Percentiles rank a stretch among this genome's conserved stretches.
Conservation (phyloP, 2,329 filamentous ascomycete genomes). For the Myriosclerotinia duriaeana region DNA sequence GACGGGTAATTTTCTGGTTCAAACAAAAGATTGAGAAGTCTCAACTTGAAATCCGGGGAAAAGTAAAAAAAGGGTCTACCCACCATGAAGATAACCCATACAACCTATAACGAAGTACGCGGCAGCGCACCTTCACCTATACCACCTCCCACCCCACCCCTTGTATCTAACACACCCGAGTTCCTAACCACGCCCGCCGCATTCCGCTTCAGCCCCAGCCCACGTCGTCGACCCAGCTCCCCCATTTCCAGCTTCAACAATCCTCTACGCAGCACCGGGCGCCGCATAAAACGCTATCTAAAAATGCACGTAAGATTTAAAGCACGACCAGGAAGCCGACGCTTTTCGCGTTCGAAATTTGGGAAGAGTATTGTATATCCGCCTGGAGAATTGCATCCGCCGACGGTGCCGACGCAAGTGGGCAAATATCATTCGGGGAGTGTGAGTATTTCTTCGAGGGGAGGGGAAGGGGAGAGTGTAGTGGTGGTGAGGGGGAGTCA, state of each 20-base stretch:
- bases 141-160: neutral
- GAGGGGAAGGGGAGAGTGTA: neutral
- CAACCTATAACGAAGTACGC: slow-evolving; percentile 11
- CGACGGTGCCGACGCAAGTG: slow-evolving; percentile 3
- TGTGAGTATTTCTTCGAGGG: neutral
- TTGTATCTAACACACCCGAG: neutral
- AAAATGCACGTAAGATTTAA: neutral
- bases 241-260: neutral
- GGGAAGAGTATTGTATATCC: neutral
- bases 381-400: neutral
- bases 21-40: neutral
- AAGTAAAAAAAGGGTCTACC: neutral
- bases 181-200: slow-evolving; percentile 1
- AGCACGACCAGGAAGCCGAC: neutral
- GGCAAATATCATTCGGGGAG: slow-evolving; percentile 16
- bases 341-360: neutral
- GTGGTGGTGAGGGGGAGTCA: neutral
- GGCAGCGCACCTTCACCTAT: neutral
- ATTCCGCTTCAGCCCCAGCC: neutral
- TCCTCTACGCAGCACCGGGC: neutral
- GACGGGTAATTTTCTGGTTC: neutral
- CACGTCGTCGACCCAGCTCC: neutral
- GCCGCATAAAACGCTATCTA: neutral
- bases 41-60: neutral
- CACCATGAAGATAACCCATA: slow-evolving; percentile 14